These are phyloP conservation scores for Postia placenta DNA, from an alignment of 768 basidiomycete genomes.

Conservation along the genomic window DNA sequence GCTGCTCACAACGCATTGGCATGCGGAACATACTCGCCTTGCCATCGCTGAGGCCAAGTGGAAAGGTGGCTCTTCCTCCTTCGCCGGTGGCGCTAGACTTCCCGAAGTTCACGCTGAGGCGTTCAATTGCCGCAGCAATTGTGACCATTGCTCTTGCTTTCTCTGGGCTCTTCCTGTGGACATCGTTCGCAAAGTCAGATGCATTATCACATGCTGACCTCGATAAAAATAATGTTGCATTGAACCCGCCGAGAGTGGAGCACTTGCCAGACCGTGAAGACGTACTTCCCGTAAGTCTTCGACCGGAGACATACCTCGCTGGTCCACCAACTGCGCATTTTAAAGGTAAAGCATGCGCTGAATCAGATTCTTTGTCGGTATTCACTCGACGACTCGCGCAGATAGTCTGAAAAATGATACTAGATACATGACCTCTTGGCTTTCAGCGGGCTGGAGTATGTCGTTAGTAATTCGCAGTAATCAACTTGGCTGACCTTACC, in stretches of 20 bases:
- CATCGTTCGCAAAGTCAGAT: no score
- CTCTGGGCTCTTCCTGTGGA: background rate
- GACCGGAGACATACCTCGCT: conserved; percentile 7
- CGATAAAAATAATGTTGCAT: no score
- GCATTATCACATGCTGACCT: no score
- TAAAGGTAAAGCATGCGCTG: conserved; percentile 22
- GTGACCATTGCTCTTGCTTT: background rate
- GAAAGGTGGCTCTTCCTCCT: no score
- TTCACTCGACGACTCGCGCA: no score
- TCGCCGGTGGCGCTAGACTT: no score
- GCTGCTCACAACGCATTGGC: no score
- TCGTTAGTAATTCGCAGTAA: background rate
- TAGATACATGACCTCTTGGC: conserved; percentile 64
- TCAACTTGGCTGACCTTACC: background rate
- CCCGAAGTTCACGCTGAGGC: background rate
- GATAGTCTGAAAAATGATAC: conserved; percentile 54
- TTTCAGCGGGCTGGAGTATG: conserved; percentile 60
- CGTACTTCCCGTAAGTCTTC: background rate
- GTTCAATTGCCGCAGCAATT: background rate
- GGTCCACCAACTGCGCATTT: conserved; percentile 49
- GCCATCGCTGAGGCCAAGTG: no score
- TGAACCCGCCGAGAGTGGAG: no score
- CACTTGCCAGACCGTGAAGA: no score
- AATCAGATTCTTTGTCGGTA: background rate
- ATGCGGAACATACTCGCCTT: no score